Evolutionary conservation across 108 stramenopile species (phyloP).

Genomic region (Craspedostauros australis): DNA sequence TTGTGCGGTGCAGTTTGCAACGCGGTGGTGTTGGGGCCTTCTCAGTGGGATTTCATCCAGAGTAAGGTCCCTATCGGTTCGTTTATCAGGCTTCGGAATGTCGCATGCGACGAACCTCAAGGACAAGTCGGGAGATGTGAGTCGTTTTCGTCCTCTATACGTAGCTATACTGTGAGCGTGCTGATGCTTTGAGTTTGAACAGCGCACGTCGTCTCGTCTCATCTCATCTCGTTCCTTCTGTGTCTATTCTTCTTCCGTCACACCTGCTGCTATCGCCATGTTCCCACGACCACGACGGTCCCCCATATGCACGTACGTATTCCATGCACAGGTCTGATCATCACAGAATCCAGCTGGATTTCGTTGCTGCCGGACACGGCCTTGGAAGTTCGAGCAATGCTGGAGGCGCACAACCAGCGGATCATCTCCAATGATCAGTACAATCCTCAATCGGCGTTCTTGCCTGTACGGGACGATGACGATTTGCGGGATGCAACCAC

Average conservation of each 20-base stretch:
- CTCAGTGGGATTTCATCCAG: slow-evolving; percentile 61
- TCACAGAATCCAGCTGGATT: slow-evolving; percentile 45
- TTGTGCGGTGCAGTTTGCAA: slow-evolving; percentile 73
- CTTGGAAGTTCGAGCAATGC: slow-evolving; percentile 51
- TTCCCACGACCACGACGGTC: not conserved
- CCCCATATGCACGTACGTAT: not conserved
- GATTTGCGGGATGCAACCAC: not conserved
- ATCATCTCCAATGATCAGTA: slow-evolving; percentile 28
- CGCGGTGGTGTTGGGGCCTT: slow-evolving; percentile 68
- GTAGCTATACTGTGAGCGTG: not conserved
- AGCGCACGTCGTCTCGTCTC: not conserved
- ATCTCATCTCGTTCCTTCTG: not conserved
- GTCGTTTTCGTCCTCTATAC: not conserved
- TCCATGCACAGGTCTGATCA: slow-evolving; percentile 27
- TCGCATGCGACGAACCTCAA: slow-evolving; percentile 19
- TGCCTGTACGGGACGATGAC: slow-evolving; percentile 15
- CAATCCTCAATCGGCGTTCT: slow-evolving; percentile 49
- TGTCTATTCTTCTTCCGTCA: not conserved
- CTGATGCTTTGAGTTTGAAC: not conserved
- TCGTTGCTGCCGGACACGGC: slow-evolving; percentile 56
- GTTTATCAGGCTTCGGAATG: slow-evolving; percentile 75
- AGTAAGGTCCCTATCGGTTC: slow-evolving; percentile 42
- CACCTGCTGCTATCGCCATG: not conserved
- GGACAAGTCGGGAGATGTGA: not conserved
- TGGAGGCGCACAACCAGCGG: slow-evolving; percentile 44